Evolutionary conservation across 2,329 filamentous ascomycete species (phyloP), one percentile per base, ranked within the genome.

Genomic region (Alternaria angustiovoidea): DNA sequence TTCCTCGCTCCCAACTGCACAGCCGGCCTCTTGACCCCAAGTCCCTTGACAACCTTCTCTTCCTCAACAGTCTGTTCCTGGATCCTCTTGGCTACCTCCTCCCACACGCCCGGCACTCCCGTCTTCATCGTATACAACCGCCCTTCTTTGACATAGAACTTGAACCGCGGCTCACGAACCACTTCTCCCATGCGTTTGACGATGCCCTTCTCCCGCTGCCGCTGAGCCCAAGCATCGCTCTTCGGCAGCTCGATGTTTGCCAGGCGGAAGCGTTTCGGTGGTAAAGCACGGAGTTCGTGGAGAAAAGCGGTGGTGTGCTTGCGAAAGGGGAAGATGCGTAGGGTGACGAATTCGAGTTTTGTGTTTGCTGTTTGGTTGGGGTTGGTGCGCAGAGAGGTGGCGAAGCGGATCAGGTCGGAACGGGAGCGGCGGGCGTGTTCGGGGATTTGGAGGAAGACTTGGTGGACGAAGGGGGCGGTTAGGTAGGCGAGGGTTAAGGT

Each of bases 141-240:
- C 2, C 75, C 75, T 26, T 76, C 74, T 48, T 75, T 77, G 2
- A 78, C 74, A 51, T 76, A 77, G 47, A 78, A 78, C 51, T 75
- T 78, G 44, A 62, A 74, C 5, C 75, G 47, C 1, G 72, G 73
- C 52, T 78, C 75, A 4, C 64, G 69, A 12, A 75, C 12, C 1
- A 77, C 61, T 14, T 73, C 70, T 7, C 61, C 43, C 18, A 74
- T 51, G 3, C 66, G 58, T 41, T 48, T 67, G 36, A 63, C 62
- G 0, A 70, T 44, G 0, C 64, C 56, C 49, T 74, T 74, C 20
- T 66, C 60, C 9, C 60, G 61, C 42, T 75, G 66, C 9, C 63
- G 43, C 43, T 68, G 51, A 1, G 48, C 59, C 67, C 70, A 73
- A 1, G 57, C 66, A 0, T 67, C 64, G 1, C 47, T 66, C 49